Percentiles rank a stretch among this genome's conserved stretches.
These are phyloP conservation scores for Rutstroemia sp. DNA, from an alignment of 2,329 filamentous ascomycete species.

Conservation along the genomic window DNA sequence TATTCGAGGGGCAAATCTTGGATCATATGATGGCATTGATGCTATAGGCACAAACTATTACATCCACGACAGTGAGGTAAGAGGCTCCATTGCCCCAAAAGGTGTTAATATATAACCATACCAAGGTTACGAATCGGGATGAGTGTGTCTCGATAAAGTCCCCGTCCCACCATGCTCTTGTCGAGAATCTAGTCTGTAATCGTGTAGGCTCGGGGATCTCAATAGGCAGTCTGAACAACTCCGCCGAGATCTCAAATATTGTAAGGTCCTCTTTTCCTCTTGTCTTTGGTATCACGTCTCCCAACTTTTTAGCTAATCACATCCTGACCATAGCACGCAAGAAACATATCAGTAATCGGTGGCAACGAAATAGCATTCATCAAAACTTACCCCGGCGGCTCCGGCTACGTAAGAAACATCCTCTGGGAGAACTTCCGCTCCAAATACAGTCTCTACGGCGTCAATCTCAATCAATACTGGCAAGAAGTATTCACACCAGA, in stretches of 20 bases:
- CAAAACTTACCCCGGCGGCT: slow-evolving; percentile 34
- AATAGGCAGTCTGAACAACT: slow-evolving; percentile 28
- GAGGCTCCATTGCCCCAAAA: background rate
- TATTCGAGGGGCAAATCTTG: slow-evolving; percentile 31
- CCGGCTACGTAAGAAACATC: slow-evolving; percentile 30
- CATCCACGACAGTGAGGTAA: slow-evolving; percentile 31
- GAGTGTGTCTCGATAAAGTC: slow-evolving; percentile 34
- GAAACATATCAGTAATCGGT: slow-evolving; percentile 31
- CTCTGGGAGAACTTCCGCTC: slow-evolving; percentile 29
- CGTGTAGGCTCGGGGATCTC: slow-evolving; percentile 31
- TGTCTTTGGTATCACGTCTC: background rate
- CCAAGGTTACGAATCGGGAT: slow-evolving; percentile 29
- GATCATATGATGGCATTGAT: slow-evolving; percentile 34
- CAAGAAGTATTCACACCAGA: slow-evolving; percentile 19
- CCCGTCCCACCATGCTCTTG: slow-evolving; percentile 31
- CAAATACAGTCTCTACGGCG: slow-evolving; percentile 20
- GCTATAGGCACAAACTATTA: slow-evolving; percentile 30
- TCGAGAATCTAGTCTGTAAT: slow-evolving; percentile 33
- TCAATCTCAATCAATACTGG: slow-evolving; percentile 26
- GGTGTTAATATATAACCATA: background rate
- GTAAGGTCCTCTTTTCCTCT: background rate
- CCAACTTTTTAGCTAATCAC: background rate
- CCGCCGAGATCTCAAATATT: slow-evolving; percentile 7
- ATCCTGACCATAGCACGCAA: background rate
- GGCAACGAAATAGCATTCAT: slow-evolving; percentile 34